Evolutionary conservation across 139 green algal genomes (phyloP), one percentile per base, ranked within the genome.

Genomic region (Chlorella sp.): DNA sequence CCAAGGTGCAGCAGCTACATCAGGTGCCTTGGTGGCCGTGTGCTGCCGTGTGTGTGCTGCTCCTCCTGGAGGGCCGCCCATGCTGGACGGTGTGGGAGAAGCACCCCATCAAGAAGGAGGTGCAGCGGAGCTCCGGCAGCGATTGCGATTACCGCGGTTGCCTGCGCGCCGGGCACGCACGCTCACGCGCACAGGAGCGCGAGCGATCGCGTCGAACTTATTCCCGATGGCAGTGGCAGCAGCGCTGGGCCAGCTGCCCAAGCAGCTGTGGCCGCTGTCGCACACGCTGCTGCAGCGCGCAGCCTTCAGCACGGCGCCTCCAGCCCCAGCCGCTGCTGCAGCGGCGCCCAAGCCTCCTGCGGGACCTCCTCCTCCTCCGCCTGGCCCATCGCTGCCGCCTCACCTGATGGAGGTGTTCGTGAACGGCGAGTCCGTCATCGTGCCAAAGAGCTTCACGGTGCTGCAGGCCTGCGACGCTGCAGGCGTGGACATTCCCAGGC

Each of bases 391-490:
- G 63, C 66, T 55, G 17, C 71, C 76, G 20, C 62, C 63, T 29
- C 80, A 94, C 49, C 71, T 73, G 24, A 89, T 98, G n/a, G 87
- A 97, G 61, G 78, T 96, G 23, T 93, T 88, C 35, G 92, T 99
- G 6, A 89, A 99, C 72, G 95, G 89, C 6, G 60, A 94, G 67
- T 59, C 81, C 0, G 82, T 98, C 0, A 76, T 85, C 5, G 77
- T 99, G 14, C 87, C 90, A 5, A 98, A 98, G 75, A 91, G 88
- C 33, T 83, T 80, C 3, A 93, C 85, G 31, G 93, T 99, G 29
- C 80, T 99, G 50, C 88, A 97, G 74, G 95, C 95, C 0, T 99
- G 95, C 83, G 92, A 98, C 62, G 91, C 89, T 32, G 95, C 94
- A 31, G 95, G 95, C 42, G 85, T 99, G 14, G 92, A 97, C 76